A percentile compares a stretch with the other conserved stretches of the same genome.
Conservation (phyloP, 306 rosid species). For the Vicia villosa region DNA sequence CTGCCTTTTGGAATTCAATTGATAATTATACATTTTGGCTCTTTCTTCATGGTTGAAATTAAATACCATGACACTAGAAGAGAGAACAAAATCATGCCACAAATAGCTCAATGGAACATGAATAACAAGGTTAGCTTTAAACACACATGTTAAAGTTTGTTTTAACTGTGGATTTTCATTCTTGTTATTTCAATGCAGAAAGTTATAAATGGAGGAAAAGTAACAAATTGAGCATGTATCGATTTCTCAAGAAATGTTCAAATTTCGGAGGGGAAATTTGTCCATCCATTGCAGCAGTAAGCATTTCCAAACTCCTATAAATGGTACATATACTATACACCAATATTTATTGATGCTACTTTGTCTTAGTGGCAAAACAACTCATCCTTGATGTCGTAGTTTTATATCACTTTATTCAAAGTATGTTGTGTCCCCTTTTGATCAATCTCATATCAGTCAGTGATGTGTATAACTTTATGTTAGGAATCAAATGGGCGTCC, state of each 20-base stretch:
- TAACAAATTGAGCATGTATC: conserved; percentile 49
- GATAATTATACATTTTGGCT: no score
- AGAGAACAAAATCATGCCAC: no score
- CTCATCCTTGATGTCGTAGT: conserved; percentile 17
- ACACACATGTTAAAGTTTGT: neutral
- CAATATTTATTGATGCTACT: no score
- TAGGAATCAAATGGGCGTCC: conserved; percentile 70
- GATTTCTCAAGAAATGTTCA: conserved; percentile 45
- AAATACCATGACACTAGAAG: no score
- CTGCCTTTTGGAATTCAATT: no score
- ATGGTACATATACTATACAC: no score
- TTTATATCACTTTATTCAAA: conserved; percentile 6
- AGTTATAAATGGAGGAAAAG: conserved; percentile 53
- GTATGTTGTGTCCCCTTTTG: conserved; percentile 4
- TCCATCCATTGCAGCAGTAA: no score
- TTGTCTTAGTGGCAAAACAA: no score
- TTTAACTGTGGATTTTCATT: neutral
- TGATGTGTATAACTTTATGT: conserved; percentile 21
- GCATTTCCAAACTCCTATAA: no score
- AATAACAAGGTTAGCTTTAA: no score
- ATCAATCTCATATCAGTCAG: neutral
- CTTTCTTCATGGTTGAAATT: no score
- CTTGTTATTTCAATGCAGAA: conserved; percentile 41
- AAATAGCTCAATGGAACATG: no score
- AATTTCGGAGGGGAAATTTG: neutral